Percentiles rank a stretch among this genome's conserved stretches.
Evolutionary conservation across 805 yeast species (phyloP).

Genomic region (Barnettozyma siamensis): DNA sequence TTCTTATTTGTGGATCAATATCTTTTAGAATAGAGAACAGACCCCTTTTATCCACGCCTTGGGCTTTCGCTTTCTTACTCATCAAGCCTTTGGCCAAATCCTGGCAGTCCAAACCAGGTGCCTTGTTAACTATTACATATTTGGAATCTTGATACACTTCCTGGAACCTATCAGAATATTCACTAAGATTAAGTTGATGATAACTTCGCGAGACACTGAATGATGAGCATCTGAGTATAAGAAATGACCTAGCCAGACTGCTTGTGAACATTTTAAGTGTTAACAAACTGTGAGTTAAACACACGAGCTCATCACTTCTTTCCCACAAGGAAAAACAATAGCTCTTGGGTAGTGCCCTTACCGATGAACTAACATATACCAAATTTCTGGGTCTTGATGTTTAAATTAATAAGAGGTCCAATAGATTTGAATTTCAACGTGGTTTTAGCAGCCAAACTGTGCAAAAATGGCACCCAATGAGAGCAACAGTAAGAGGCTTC

Average conservation of each 20-base stretch:
- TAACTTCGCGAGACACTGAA: too few species aligned
- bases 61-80: background rate
- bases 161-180: conserved; percentile 4
- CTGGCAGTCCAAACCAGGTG: conserved; percentile 25
- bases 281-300: too few species aligned
- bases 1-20: conserved; percentile 17
- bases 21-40: conserved; percentile 7
- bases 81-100: conserved; percentile 1
- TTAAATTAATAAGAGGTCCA: too few species aligned
- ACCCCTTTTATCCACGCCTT: conserved; percentile 10
- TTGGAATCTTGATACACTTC: conserved; percentile 11
- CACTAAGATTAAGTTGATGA: background rate
- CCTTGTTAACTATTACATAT: conserved; percentile 29
- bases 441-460: too few species aligned
- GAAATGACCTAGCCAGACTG: too few species aligned
- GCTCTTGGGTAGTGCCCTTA: too few species aligned
- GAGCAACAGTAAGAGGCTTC: conserved; percentile 9
- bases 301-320: too few species aligned
- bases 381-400: too few species aligned
- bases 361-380: too few species aligned
- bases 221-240: background rate
- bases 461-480: background rate
- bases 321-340: too few species aligned
- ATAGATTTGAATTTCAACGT: too few species aligned
- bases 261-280: too few species aligned